Evolutionary conservation across 2,329 filamentous ascomycete species (phyloP).

Genomic region (Aspergillus spinulosporus): DNA sequence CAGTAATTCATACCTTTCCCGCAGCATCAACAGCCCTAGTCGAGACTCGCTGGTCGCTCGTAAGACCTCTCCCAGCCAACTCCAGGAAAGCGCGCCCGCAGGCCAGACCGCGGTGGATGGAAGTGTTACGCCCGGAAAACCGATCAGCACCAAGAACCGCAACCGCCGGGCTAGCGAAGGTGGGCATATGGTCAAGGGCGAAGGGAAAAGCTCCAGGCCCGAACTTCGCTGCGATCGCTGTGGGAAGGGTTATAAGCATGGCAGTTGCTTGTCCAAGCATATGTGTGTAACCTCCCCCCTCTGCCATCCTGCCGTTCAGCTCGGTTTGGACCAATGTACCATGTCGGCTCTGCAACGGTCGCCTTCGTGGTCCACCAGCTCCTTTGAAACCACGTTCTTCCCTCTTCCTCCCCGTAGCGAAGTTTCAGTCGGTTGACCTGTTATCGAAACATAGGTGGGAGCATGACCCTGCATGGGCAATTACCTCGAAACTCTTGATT

Average conservation of each 20-base stretch:
- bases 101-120: slow-evolving; percentile 43
- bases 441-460: slow-evolving; percentile 74
- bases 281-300: slow-evolving; percentile 77
- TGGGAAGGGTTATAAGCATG: slow-evolving; percentile 99
- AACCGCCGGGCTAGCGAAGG: slow-evolving; percentile 77
- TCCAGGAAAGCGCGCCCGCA: slow-evolving; percentile 25
- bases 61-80: slow-evolving; percentile 40
- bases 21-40: slow-evolving; percentile 39
- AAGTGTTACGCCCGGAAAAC: slow-evolving; percentile 50
- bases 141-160: slow-evolving; percentile 54
- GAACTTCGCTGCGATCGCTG: slow-evolving; percentile 97
- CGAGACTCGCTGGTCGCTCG: slow-evolving; percentile 37
- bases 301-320: slow-evolving; percentile 48
- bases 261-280: slow-evolving; percentile 99
- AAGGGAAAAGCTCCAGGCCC: slow-evolving; percentile 73
- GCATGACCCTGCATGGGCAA: slow-evolving; percentile 96
- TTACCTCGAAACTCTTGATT: slow-evolving; percentile 95
- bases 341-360: slow-evolving; percentile 41
- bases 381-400: slow-evolving; percentile 34
- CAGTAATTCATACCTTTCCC: slow-evolving; percentile 43
- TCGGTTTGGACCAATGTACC: slow-evolving; percentile 43
- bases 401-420: slow-evolving; percentile 26
- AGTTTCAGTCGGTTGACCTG: slow-evolving; percentile 44
- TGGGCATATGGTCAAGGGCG: slow-evolving; percentile 75
- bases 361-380: slow-evolving; percentile 39